These are phyloP conservation scores for Sporothrix dimorphospora DNA, from an alignment of 2,329 filamentous ascomycete genomes.

Conservation along the genomic window DNA sequence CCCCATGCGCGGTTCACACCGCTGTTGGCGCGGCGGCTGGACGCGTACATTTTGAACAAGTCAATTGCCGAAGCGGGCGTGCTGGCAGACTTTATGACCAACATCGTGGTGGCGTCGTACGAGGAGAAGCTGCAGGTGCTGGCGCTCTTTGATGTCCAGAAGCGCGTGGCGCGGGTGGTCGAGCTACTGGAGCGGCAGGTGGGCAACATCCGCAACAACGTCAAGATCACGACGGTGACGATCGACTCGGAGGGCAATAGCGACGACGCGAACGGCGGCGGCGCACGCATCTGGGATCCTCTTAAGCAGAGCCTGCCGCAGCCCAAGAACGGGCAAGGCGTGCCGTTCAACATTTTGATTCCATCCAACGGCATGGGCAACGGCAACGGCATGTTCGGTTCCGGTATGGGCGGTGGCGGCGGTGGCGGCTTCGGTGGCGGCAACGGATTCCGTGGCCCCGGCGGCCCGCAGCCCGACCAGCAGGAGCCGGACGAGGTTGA, in stretches of 20 bases:
- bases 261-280: slow-evolving; percentile 48
- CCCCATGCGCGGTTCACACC: slow-evolving; percentile 72
- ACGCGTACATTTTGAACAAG: slow-evolving; percentile 84
- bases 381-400: slow-evolving; percentile 41
- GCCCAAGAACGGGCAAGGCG: neutral
- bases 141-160: slow-evolving; percentile 76
- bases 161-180: slow-evolving; percentile 78
- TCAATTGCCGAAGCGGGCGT: slow-evolving; percentile 79
- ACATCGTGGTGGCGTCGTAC: slow-evolving; percentile 82
- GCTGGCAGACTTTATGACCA: slow-evolving; percentile 95
- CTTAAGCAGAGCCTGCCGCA: slow-evolving; percentile 40
- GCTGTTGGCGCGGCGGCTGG: slow-evolving; percentile 81
- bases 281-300: slow-evolving; percentile 35
- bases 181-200: slow-evolving; percentile 84
- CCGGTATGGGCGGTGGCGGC: slow-evolving; percentile 42
- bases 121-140: slow-evolving; percentile 91
- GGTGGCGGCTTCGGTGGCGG: slow-evolving; percentile 13
- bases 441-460: slow-evolving; percentile 32
- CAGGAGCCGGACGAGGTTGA: slow-evolving; percentile 89
- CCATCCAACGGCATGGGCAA: slow-evolving; percentile 33
- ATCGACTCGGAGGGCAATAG: slow-evolving; percentile 60
- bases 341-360: slow-evolving; percentile 29
- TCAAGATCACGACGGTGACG: slow-evolving; percentile 80
- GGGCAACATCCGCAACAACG: slow-evolving; percentile 79
- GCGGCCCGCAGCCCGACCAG: slow-evolving; percentile 36